Evolutionary conservation across 306 rosid genomes (phyloP), one percentile per base, ranked within the genome.

Genomic region (Datisca glomerata): DNA sequence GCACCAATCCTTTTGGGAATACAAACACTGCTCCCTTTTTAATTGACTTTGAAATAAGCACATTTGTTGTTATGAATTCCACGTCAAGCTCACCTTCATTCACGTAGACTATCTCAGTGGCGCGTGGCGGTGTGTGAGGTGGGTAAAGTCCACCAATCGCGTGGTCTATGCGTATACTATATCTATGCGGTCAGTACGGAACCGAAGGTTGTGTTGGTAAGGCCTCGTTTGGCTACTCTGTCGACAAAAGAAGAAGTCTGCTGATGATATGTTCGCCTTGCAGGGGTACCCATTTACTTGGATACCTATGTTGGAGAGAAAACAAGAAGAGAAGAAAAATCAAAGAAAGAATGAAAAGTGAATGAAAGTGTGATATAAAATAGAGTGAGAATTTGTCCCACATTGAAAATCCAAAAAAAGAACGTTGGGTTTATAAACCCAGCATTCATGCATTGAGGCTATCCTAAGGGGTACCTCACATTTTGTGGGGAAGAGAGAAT

Each of bases 71-170:
- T 10, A 89, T 55, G 68, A 89, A 83, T 0, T 93, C 91, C 2
- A 89, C 97, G n/a, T 82, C 82, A 13, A 89, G 40, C 47, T 38
- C 48, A 0, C 93, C 97, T 27, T 77, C 66, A 0, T 79, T 78
- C 14, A 87, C 95, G 11, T 52, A 89, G 19, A 80, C 86, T 0
- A 89, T 43, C 63, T 87, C 96, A 0, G 97, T 83, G 63, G 97
- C 93, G 3, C 93, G 87, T 12, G 91, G 93, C 68, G 83, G 97
- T 0, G 93, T 76, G 93, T 89, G 97, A 1, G 97, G 93, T 5
- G 97, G 94, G 70, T 89, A 83, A 1, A 74, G 56, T 24, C 97
- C 97, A 8, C 93, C 83, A 0, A 86, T 77, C 12, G 93, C 93
- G 34, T 74, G 83, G 79, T 89, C 97, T 29, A 89, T 61, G 9